phyloP scores from a whole-genome alignment of 2,329 filamentous ascomycete species.

The Nigrospora osmanthi region DNA sequence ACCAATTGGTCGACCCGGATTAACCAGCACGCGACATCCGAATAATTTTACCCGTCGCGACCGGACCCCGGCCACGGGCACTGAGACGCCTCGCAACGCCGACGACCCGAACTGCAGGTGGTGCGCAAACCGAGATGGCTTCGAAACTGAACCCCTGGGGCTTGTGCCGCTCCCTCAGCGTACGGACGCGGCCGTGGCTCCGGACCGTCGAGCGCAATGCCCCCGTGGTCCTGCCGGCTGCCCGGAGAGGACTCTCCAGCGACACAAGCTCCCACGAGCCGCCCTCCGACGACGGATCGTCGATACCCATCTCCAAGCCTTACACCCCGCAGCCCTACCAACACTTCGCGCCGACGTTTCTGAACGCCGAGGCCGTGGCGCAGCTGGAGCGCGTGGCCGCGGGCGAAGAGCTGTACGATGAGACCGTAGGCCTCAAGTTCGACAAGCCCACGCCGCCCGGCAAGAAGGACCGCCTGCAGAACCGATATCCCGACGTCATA shows the following conservation, averaged over 20 bases:
- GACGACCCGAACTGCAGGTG: not conserved
- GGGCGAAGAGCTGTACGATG: constrained; percentile 15
- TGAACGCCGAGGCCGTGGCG: constrained; percentile 17
- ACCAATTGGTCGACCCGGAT: too few relatives aligned
- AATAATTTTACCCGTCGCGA: too few relatives aligned
- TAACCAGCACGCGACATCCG: too few relatives aligned
- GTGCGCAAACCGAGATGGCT: constrained; percentile 13
- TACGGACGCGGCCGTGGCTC: constrained; percentile 15
- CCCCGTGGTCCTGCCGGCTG: constrained; percentile 6
- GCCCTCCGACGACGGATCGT: constrained; percentile 1
- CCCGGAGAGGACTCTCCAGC: constrained; percentile 13
- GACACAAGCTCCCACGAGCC: constrained; percentile 10
- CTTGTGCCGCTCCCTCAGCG: constrained; percentile 16
- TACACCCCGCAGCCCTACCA: constrained; percentile 9
- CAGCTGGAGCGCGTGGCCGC: constrained; percentile 19
- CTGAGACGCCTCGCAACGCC: too few relatives aligned
- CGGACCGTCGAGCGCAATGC: constrained; percentile 2
- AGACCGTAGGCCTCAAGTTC: constrained; percentile 64
- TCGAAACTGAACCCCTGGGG: constrained; percentile 21
- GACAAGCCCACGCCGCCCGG: constrained; percentile 52
- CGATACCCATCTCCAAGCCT: constrained; percentile 4
- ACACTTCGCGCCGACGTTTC: constrained; percentile 18
- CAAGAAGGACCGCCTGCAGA: constrained; percentile 53
- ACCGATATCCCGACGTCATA: constrained; percentile 79
- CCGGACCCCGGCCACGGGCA: too few relatives aligned